Base-by-base conservation (phyloP, 2,329 filamentous ascomycete species). In the Colletotrichum higginsianum region DNA sequence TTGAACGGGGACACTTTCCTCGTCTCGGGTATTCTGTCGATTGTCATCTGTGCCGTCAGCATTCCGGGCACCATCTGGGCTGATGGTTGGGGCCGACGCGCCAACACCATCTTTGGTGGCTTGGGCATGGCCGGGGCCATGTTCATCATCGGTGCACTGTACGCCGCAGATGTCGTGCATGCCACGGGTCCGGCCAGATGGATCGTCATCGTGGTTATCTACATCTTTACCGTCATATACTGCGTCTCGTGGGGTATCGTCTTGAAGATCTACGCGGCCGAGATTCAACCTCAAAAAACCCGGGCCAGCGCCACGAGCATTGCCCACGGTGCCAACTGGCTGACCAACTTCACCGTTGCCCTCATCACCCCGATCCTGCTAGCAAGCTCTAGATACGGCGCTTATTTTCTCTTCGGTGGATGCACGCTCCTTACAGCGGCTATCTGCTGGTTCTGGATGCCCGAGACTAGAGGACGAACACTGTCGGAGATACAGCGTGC, bases 191-290 rank as follows among this genome's bases (percentile, higher is more conserved):
- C n/a, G 18, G 60, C 23, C 7, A 30, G 46, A 13, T 42, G 60
- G 46, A 35, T 62, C n/a, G 60, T 52, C 60, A 62, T 62, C 15
- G 35, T 52, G n/a, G 38, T 21, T 4, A 49, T 52, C 21, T 49
- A 52, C 15, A 13, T 62, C 8, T 62, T 52, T 26, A 21, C 47
- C 23, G 42, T 62, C 35, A 26, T 40, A 16, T 53, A 62, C 21
- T 53, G 60, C 47, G 60, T 49, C 13, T 42, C 60, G 13, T 62
- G 30, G n/a, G 52, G 42, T 21, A 60, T 60, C 38, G 56, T 60
- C 15, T 13, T 42, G 38, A 60, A 60, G 21, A 60, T 46, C 42
- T 60, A 60, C 23, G 60, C 30, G 35, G 23, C 30, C 47, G 60
- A 53, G 21, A 53, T 62, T 13, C 47, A 62, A 23, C 46, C 46